Evolutionary conservation across 495 filamentous ascomycete species (phyloP).

Genomic region (Penicillium soppii): DNA sequence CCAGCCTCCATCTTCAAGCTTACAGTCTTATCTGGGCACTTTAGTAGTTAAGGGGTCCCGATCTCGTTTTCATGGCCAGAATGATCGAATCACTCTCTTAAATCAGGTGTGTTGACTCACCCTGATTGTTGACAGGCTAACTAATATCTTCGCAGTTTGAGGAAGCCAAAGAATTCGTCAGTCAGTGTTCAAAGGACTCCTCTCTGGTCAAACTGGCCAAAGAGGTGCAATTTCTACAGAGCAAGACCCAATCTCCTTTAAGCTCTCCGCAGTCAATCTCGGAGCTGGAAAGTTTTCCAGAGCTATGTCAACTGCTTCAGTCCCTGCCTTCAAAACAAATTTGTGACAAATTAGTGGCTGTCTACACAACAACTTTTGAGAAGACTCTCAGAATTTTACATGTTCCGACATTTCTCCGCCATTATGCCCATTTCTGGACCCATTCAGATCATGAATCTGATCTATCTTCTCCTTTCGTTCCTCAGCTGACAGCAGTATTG

Average conservation of each 20-base stretch:
- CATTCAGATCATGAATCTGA: slow-evolving; percentile 5
- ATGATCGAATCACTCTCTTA: slow-evolving; percentile 21
- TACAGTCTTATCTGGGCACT: slow-evolving; percentile 11
- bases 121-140: background rate
- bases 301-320: slow-evolving; percentile 12
- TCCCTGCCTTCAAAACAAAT: slow-evolving; percentile 20
- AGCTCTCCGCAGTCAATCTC: slow-evolving; percentile 19
- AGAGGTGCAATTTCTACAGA: slow-evolving; percentile 30
- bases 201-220: slow-evolving; percentile 20
- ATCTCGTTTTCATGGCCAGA: slow-evolving; percentile 27
- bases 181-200: slow-evolving; percentile 16
- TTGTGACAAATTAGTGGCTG: slow-evolving; percentile 20
- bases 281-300: slow-evolving; percentile 13
- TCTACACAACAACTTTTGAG: slow-evolving; percentile 27
- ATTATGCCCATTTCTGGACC: slow-evolving; percentile 23
- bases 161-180: slow-evolving; percentile 26
- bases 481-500: slow-evolving; percentile 22
- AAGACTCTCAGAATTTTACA: slow-evolving; percentile 25
- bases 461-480: slow-evolving; percentile 10
- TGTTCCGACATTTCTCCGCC: slow-evolving; percentile 22
- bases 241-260: slow-evolving; percentile 10
- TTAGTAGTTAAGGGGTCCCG: slow-evolving; percentile 27
- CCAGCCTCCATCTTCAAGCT: background rate
- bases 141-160: slow-evolving; percentile 15
- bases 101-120: slow-evolving; percentile 14